Base-by-base conservation (phyloP, 345 rosid genomes). In the Lenwebbia sp. region DNA sequence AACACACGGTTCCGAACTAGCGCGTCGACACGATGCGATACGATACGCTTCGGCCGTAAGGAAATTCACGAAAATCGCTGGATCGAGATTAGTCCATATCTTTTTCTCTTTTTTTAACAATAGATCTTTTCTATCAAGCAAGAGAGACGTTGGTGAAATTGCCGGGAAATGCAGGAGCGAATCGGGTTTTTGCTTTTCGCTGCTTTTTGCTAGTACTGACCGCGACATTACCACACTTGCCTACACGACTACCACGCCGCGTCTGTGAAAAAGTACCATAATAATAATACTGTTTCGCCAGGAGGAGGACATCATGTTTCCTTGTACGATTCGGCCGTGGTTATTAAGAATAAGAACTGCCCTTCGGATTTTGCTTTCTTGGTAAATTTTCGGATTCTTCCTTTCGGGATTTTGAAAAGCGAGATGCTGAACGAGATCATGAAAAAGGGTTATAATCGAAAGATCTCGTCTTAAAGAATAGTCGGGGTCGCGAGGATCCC, bases 41-140 rank as follows among this genome's bases (percentile, higher is more conserved):
- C 1, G 1, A 3, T 2, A 60, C 5, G 0, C 0, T 30, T 65
- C 0, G 2, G 8, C 3, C 0, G 44, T 4, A 21, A 65, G 23
- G 9, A 53, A 53, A 53, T 17, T 21, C 5, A 6, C 9, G 22
- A 6, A 53, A 53, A 17, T 17, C 8, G 7, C 33, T 1, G 0
- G 76, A 9, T 8, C 3, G 37, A 60, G 22, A 62, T 15, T n/a
- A n/a, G n/a, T n/a, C n/a, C n/a, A n/a, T n/a, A n/a, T n/a, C n/a
- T n/a, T n/a, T n/a, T n/a, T n/a, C n/a, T n/a, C n/a, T n/a, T n/a
- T n/a, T n/a, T n/a, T n/a, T n/a, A 52, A 15, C 17, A 15, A 5
- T 14, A 15, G 6, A 15, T 13, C 3, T 17, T 52, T 15, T 14
- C 19, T 5, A 13, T 53, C 54, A 6, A 28, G 40, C 22, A 30